Evolutionary conservation across 345 rosid species (phyloP), one percentile per base, ranked within the genome.

Genomic region (Iberis pinnata): DNA sequence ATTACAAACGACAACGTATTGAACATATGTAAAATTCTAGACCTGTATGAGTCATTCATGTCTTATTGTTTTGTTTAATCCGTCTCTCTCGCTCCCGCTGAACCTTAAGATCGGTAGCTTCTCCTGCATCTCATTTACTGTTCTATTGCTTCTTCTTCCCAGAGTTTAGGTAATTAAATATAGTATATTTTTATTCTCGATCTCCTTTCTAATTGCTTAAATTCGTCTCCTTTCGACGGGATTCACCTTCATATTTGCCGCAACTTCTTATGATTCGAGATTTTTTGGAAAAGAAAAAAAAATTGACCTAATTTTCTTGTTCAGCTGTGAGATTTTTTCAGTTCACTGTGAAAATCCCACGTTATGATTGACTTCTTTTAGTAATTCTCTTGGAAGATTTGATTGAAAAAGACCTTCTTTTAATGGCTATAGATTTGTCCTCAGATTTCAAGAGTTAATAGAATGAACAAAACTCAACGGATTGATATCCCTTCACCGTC

Each of bases 31-130:
- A n/a, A n/a, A n/a, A n/a, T n/a, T n/a, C n/a, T n/a, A n/a, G n/a
- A n/a, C n/a, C n/a, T n/a, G n/a, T n/a, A n/a, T n/a, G n/a, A n/a
- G n/a, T n/a, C n/a, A n/a, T n/a, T n/a, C n/a, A n/a, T n/a, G n/a
- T n/a, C n/a, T n/a, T n/a, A n/a, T n/a, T n/a, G n/a, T n/a, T n/a
- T n/a, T n/a, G n/a, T n/a, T n/a, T n/a, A n/a, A n/a, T n/a, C n/a
- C n/a, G n/a, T 44, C 42, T 39, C 12, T 48, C 37, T 49, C 24
- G 31, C 51, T 31, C 8, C 49, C 35, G 53, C 53, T 51, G 1
- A 36, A 51, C 59, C 6, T 36, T 35, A 32, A 44, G 70, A 65
- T 65, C 64, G 54, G 59, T 26, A 56, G 53, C 60, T 58, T 54
- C 36, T 66, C 60, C 17, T 59, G 49, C 60, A 44, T 38, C 65